These are phyloP conservation scores for Apophysomyces sp. DNA, from an alignment of 371 early-diverging fungal genomes.

Conservation along the genomic window DNA sequence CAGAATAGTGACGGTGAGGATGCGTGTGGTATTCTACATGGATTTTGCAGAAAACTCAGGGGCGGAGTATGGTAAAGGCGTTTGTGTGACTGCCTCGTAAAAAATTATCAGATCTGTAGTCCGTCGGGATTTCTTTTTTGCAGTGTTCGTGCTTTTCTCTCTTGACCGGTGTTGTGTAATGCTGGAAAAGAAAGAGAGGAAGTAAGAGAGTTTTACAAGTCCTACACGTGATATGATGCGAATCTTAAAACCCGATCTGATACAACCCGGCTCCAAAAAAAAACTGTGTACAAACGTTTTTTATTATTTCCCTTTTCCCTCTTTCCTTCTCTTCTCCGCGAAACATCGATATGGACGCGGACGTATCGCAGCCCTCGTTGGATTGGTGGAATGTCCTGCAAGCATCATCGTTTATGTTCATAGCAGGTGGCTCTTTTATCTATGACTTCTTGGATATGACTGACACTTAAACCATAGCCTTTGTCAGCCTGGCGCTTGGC, in stretches of 20 bases:
- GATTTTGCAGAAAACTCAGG: neutral
- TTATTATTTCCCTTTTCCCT: conserved; percentile 5
- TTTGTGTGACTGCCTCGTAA: neutral
- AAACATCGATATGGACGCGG: neutral
- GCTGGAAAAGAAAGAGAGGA: neutral
- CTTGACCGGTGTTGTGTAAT: neutral
- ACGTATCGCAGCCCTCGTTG: conserved; percentile 17
- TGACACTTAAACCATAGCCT: conserved; percentile 15
- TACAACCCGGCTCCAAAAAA: neutral
- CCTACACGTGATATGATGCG: neutral
- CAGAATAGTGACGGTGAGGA: no score
- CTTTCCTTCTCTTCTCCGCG: conserved; percentile 12
- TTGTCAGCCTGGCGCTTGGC: conserved; percentile 34
- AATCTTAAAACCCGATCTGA: neutral
- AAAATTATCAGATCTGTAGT: neutral
- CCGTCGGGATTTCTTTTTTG: neutral
- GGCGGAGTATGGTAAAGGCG: neutral
- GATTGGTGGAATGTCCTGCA: conserved; percentile 41
- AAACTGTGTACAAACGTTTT: neutral
- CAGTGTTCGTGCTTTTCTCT: neutral
- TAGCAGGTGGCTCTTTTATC: conserved; percentile 29
- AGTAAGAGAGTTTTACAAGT: neutral
- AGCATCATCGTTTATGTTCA: conserved; percentile 33
- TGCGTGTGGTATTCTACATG: no score
- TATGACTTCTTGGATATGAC: neutral